These are phyloP conservation scores for Trichophyton schoenleinii DNA, from an alignment of 2,329 filamentous ascomycete species.

Conservation along the genomic window DNA sequence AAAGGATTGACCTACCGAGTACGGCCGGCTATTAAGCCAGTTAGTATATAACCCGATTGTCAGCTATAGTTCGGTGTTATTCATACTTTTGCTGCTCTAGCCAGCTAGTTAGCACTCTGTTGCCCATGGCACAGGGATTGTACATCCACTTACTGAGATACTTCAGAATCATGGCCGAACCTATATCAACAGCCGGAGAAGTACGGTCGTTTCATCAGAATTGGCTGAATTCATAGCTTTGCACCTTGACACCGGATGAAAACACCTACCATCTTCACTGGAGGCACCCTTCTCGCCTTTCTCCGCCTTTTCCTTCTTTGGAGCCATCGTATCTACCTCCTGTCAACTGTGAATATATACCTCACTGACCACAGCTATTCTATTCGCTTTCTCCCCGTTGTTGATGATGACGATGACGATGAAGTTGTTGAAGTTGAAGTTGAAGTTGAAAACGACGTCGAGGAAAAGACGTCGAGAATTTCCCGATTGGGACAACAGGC, in stretches of 20 bases:
- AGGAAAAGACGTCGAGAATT: background rate
- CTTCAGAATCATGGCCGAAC: constrained; percentile 35
- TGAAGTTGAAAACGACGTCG: background rate
- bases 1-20: constrained; percentile 32
- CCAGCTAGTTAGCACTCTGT: background rate
- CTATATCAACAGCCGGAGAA: constrained; percentile 14
- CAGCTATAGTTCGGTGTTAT: background rate
- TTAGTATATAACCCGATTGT: background rate
- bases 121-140: background rate
- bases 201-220: background rate
- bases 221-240: background rate
- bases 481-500: background rate
- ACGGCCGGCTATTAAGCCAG: constrained; percentile 35
- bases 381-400: background rate
- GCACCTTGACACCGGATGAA: background rate
- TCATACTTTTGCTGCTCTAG: constrained; percentile 39
- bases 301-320: constrained; percentile 25
- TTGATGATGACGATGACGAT: background rate
- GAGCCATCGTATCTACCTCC: constrained; percentile 23
- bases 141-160: constrained; percentile 36
- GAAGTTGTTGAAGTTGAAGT: background rate
- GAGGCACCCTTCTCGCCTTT: constrained; percentile 8
- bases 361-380: background rate
- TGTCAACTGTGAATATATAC: background rate
- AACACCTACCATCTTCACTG: constrained; percentile 21